phyloP scores from a whole-genome alignment of 208 protist species.

The Trypanosoma avium region DNA sequence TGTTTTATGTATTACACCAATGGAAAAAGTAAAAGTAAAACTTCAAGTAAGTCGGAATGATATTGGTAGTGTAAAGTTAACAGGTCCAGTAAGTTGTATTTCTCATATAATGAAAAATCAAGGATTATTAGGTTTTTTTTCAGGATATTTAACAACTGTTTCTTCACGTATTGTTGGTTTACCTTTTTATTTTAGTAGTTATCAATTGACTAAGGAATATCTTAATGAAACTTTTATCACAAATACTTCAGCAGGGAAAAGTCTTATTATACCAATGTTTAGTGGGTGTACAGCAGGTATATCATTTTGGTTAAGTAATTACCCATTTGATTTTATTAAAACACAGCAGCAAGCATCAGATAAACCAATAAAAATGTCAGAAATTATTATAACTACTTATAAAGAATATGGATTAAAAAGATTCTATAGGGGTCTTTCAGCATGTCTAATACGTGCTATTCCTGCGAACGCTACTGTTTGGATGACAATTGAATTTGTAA shows the following conservation, averaged over 20 bases:
- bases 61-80: conserved; percentile 29
- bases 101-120: conserved; percentile 35
- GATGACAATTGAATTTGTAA: conserved; percentile 60
- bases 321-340: conserved; percentile 74
- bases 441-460: conserved; percentile 57
- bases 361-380: conserved; percentile 29
- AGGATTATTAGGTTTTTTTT: conserved; percentile 43
- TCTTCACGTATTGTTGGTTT: conserved; percentile 59
- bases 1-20: conserved; percentile 51
- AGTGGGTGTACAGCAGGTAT: conserved; percentile 53
- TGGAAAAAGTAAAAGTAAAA: conserved; percentile 72
- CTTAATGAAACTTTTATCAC: conserved; percentile 13
- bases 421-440: conserved; percentile 67
- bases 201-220: conserved; percentile 30
- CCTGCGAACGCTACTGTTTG: conserved; percentile 79
- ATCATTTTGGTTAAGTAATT: conserved; percentile 72
- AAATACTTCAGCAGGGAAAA: conserved; percentile 24
- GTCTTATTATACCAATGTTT: conserved; percentile 53
- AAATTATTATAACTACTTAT: conserved; percentile 40
- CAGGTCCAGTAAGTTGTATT: conserved; percentile 42
- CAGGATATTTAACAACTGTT: conserved; percentile 59
- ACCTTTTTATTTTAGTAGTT: conserved; percentile 73
- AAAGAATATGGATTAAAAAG: conserved; percentile 32
- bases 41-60: conserved; percentile 56
- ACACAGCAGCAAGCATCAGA: conserved; percentile 57